A percentile compares a stretch with the other conserved stretches of the same genome.
phyloP scores from a whole-genome alignment of 1,284 basidiomycete genomes.

The Cryptococcus jaspeensis region DNA sequence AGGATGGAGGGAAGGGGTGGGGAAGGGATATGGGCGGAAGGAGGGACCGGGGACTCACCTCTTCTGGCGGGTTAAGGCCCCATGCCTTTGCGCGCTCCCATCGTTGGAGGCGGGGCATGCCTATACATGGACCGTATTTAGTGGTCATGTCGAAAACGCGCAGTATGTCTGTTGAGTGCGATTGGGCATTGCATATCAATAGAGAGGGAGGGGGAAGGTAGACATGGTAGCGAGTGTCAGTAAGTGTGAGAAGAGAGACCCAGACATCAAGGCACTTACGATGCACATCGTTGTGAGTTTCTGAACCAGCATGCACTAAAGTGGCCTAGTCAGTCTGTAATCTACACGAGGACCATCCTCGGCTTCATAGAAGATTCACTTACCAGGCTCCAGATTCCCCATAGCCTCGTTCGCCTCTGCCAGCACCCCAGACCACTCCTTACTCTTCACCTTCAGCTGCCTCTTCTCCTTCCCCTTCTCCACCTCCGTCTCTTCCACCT shows the following conservation, averaged over 20 bases:
- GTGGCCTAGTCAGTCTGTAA: neutral
- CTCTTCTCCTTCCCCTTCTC: slow-evolving; percentile 7
- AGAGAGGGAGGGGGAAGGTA: slow-evolving; percentile 6
- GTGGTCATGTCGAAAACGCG: slow-evolving; percentile 78
- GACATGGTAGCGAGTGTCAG: no score
- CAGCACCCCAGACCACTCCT: slow-evolving; percentile 58
- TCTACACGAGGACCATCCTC: neutral
- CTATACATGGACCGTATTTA: slow-evolving; percentile 82
- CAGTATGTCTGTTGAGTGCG: slow-evolving; percentile 62
- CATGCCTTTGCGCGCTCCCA: slow-evolving; percentile 82
- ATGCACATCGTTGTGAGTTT: slow-evolving; percentile 45
- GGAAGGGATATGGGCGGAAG: no score
- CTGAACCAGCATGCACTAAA: slow-evolving; percentile 41
- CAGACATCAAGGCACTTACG: no score
- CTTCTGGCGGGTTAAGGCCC: slow-evolving; percentile 77
- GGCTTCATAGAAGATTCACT: slow-evolving; percentile 44
- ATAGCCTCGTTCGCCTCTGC: slow-evolving; percentile 58
- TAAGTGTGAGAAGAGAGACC: no score
- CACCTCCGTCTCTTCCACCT: neutral
- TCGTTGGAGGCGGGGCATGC: slow-evolving; percentile 75
- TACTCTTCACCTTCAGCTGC: slow-evolving; percentile 31
- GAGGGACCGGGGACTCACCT: slow-evolving; percentile 55
- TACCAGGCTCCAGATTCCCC: slow-evolving; percentile 62
- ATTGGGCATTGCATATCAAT: neutral
- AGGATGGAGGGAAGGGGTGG: no score